Percentiles rank a stretch among this genome's conserved stretches.
phyloP scores from a whole-genome alignment of 345 rosid genomes.

The Sisymbrium irio region DNA sequence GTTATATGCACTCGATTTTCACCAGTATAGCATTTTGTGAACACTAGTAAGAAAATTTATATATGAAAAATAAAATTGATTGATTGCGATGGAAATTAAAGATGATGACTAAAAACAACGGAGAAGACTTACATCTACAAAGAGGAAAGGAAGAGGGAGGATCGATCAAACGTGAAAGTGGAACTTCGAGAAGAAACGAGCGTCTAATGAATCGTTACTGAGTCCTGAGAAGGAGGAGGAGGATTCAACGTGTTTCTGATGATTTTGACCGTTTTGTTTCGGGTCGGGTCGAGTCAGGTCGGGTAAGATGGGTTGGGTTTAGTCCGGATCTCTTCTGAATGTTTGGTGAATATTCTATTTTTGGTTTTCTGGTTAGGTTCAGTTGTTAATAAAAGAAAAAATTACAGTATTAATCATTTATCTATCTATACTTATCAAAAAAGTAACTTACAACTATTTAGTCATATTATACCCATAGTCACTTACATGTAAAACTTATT shows the following conservation, averaged over 20 bases:
- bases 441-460: too few species aligned
- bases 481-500: too few species aligned
- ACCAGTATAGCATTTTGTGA: not conserved
- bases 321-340: not conserved
- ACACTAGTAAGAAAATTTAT: not conserved
- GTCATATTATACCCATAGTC: too few species aligned
- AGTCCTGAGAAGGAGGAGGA: not conserved
- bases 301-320: too few species aligned
- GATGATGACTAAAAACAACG: not conserved
- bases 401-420: too few species aligned
- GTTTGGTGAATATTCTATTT: not conserved
- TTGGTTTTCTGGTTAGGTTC: too few species aligned
- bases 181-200: not conserved
- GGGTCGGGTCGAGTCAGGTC: not conserved
- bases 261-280: slow-evolving; percentile 32
- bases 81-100: slow-evolving; percentile 15
- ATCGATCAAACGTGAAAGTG: slow-evolving; percentile 18
- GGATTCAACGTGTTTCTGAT: slow-evolving; percentile 22
- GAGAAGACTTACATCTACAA: slow-evolving; percentile 28
- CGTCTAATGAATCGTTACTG: slow-evolving; percentile 23
- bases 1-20: not conserved
- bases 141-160: not conserved
- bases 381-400: too few species aligned
- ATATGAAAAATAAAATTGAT: not conserved
- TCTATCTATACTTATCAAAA: too few species aligned